A percentile compares a stretch with the other conserved stretches of the same genome.
Conservation (phyloP, 2,329 filamentous ascomycete species). For the Herpotrichia juniperi region DNA sequence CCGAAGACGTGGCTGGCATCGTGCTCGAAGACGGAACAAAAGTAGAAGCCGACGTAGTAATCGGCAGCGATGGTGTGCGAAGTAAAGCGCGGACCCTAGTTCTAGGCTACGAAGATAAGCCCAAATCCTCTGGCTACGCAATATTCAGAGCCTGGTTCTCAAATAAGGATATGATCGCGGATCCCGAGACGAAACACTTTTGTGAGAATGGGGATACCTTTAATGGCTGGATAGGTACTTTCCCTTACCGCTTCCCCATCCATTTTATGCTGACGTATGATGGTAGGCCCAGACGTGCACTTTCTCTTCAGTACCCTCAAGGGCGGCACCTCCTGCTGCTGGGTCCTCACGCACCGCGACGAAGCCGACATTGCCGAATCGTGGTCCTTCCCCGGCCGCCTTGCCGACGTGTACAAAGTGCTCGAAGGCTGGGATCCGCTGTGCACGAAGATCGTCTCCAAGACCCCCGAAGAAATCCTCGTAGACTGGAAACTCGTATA, state of each 20-base stretch:
- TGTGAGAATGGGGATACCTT: constrained; percentile 46
- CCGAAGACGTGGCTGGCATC: constrained; percentile 58
- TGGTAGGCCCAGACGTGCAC: constrained; percentile 42
- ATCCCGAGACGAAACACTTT: constrained; percentile 45
- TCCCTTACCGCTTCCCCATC: background rate
- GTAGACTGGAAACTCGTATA: constrained; percentile 64
- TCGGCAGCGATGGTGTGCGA: constrained; percentile 61
- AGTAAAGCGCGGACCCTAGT: constrained; percentile 58
- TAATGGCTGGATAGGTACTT: constrained; percentile 44
- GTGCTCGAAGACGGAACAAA: constrained; percentile 56
- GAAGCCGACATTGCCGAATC: constrained; percentile 44
- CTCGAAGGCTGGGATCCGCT: constrained; percentile 42
- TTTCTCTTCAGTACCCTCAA: constrained; percentile 47
- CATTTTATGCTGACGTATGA: background rate
- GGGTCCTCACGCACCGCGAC: constrained; percentile 44
- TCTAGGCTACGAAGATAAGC: constrained; percentile 59
- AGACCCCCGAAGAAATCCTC: constrained; percentile 43
- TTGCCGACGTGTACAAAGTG: constrained; percentile 39
- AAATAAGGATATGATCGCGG: constrained; percentile 46
- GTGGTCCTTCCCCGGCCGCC: constrained; percentile 42
- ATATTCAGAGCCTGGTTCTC: constrained; percentile 57
- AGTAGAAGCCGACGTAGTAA: constrained; percentile 55
- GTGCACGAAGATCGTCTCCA: constrained; percentile 41
- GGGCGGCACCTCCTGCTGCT: constrained; percentile 43
- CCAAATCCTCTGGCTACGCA: constrained; percentile 60